These are phyloP conservation scores for Aspergillus egyptiacus DNA, from an alignment of 495 filamentous ascomycete genomes.

Conservation along the genomic window DNA sequence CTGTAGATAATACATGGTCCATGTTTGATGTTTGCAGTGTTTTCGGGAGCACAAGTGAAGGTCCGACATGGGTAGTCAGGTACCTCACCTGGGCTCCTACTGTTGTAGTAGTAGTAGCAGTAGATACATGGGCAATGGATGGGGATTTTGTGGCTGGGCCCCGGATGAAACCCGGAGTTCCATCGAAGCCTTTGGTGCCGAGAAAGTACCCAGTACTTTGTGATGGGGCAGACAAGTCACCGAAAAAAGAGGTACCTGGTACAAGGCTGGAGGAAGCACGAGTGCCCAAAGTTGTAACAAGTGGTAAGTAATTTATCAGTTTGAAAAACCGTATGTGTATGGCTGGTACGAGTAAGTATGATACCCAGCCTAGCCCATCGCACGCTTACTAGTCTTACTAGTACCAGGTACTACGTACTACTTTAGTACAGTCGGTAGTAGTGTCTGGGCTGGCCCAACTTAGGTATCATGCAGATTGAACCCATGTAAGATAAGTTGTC, in stretches of 20 bases:
- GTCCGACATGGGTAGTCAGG: background rate
- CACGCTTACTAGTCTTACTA: too few relatives aligned
- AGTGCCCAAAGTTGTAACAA: slow-evolving; percentile 1
- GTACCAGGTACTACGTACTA: too few relatives aligned
- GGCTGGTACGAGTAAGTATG: background rate
- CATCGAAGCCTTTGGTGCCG: background rate
- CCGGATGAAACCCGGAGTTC: background rate
- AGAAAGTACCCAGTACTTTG: slow-evolving; percentile 5
- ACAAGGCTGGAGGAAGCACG: slow-evolving; percentile 1
- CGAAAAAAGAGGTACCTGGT: slow-evolving; percentile 4
- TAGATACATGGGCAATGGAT: background rate
- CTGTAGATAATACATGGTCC: background rate
- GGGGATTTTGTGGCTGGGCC: background rate
- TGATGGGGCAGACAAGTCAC: background rate
- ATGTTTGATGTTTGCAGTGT: background rate
- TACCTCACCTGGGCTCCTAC: too few relatives aligned
- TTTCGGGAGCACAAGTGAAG: background rate
- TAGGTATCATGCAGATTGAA: slow-evolving; percentile 12
- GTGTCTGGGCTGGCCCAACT: slow-evolving; percentile 5
- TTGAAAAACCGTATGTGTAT: slow-evolving; percentile 3
- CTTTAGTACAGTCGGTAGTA: too few relatives aligned
- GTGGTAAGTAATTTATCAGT: background rate
- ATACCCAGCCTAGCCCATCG: background rate
- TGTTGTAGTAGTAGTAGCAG: background rate
- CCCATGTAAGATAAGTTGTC: slow-evolving; percentile 19